Base-by-base conservation (phyloP, 306 rosid genomes). In the Sicyos baderoa region DNA sequence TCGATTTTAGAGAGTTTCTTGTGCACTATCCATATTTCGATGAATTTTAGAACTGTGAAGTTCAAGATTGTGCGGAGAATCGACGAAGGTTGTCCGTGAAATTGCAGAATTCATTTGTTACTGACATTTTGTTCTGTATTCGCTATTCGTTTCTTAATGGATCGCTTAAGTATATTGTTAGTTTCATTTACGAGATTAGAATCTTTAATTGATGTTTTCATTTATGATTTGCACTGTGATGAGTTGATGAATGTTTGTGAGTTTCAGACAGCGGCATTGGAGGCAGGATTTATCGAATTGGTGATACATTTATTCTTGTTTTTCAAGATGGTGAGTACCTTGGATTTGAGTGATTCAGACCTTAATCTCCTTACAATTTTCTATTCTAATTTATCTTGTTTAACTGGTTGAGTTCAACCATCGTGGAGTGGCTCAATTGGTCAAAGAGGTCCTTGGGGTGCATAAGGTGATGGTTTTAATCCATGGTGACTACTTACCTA, bases 321-420 rank as follows among this genome's bases (percentile, higher is more conserved):
- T 7, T 66, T 66, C 8, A 22, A 66, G 42, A 47, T 66, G 71
- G 71, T 66, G 71, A 66, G 71, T 64, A 22, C 53, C 44, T 19
- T 58, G 18, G 5, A 49, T 49, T 14, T 27, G 44, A 37, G 48
- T 6, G 1, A 40, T 63, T 63, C 16, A 5, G 25, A 17, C 69
- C 29, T 42, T 18, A 40, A 63, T 27, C 27, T 10, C 15, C 51
- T 52, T 64, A 44, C 53, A 44, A 10, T 64, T 0, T 27, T 64
- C 14, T 64, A 42, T 44, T 19, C 2, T 19, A 7, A 64, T 64
- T 2, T 19, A 3, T 64, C 35, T 21, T 18, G 22, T 12, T 19
- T 19, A 40, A 12, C 27, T 40, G n/a, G 52, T 42, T 17, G 42
- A 18, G 29, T 63, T 9, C n/a, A n/a, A n/a, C n/a, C n/a, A n/a